These are phyloP conservation scores for Isabelozyma heimii DNA, from an alignment of 805 yeast species.

Conservation along the genomic window DNA sequence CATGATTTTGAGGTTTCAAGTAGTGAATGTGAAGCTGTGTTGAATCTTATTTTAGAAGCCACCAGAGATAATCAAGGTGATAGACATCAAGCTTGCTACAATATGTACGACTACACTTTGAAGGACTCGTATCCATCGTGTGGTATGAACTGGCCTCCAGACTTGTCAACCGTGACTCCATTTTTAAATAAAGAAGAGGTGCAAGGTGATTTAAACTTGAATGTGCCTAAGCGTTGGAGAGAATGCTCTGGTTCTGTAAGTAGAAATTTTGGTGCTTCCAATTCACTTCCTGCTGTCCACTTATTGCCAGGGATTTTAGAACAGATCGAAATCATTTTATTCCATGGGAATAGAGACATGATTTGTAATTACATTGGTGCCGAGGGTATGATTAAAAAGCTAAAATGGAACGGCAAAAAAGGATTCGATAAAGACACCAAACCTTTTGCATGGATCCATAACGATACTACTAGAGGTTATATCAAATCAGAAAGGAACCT, in stretches of 20 bases:
- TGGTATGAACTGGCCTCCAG: slow-evolving; percentile 91
- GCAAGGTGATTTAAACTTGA: slow-evolving; percentile 49
- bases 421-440: slow-evolving; percentile 46
- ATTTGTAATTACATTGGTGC: slow-evolving; percentile 85
- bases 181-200: slow-evolving; percentile 51
- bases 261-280: slow-evolving; percentile 44
- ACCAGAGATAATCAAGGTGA: slow-evolving; percentile 26
- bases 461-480: slow-evolving; percentile 35
- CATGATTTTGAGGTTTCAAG: slow-evolving; percentile 23
- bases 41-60: slow-evolving; percentile 33
- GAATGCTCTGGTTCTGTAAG: slow-evolving; percentile 75
- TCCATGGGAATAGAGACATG: slow-evolving; percentile 85
- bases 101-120: slow-evolving; percentile 78
- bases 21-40: slow-evolving; percentile 47
- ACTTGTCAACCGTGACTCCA: slow-evolving; percentile 44
- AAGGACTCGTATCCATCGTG: slow-evolving; percentile 79
- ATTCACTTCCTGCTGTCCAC: slow-evolving; percentile 58
- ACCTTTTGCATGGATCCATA: slow-evolving; percentile 43
- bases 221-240: slow-evolving; percentile 52
- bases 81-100: slow-evolving; percentile 57
- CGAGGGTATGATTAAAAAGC: slow-evolving; percentile 56
- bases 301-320: slow-evolving; percentile 66
- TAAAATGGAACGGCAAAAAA: slow-evolving; percentile 61
- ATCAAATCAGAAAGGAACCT: slow-evolving; percentile 59
- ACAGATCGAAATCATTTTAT: slow-evolving; percentile 62